These are phyloP conservation scores for Sutorius australiensis DNA, from an alignment of 768 basidiomycete genomes.

Conservation along the genomic window DNA sequence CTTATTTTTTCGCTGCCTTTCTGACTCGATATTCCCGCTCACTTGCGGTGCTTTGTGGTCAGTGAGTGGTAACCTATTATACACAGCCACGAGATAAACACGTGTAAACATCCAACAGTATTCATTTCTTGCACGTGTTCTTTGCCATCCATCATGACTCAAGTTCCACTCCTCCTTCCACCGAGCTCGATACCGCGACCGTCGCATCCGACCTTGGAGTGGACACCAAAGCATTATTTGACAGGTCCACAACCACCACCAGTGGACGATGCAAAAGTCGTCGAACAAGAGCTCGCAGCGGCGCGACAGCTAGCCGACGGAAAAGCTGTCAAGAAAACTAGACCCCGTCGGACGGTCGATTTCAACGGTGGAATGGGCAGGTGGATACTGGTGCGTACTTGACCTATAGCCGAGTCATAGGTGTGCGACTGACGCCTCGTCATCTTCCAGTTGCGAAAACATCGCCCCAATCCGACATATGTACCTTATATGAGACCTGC, in stretches of 20 bases:
- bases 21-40: conserved; percentile 16
- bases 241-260: conserved; percentile 73
- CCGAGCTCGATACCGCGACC: conserved; percentile 35
- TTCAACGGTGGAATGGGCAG: conserved; percentile 86
- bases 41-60: conserved; percentile 29
- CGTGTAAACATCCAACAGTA: not conserved
- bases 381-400: conserved; percentile 71
- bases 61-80: conserved; percentile 9
- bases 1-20: not conserved
- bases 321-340: conserved; percentile 83
- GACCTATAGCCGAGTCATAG: no score
- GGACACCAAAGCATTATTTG: conserved; percentile 71
- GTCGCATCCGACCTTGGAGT: conserved; percentile 51
- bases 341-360: conserved; percentile 92
- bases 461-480: conserved; percentile 76
- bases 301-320: conserved; percentile 72
- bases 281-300: conserved; percentile 77
- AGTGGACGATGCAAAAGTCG: conserved; percentile 67
- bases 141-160: conserved; percentile 12
- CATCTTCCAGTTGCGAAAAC: conserved; percentile 56
- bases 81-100: conserved; percentile 21
- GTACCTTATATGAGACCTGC: conserved; percentile 76
- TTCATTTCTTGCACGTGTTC: not conserved
- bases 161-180: conserved; percentile 57
- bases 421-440: not conserved